Base-by-base conservation (phyloP, 2,329 filamentous ascomycete species). In the Eutypa lata region DNA sequence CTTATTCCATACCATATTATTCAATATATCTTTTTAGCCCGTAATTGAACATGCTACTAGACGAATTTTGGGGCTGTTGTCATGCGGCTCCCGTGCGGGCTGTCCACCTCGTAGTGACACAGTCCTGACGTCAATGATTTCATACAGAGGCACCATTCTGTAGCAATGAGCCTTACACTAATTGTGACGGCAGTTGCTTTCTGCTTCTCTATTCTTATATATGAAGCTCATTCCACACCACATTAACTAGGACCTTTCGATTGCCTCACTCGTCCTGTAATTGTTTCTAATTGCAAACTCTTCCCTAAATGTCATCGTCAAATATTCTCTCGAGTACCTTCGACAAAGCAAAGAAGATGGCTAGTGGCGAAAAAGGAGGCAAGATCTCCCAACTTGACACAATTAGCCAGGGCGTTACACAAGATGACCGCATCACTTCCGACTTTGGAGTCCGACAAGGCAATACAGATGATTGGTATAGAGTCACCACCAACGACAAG, bases 381-480 rank as follows among this genome's bases (percentile, higher is more conserved):
- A 91, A 91, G 76, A 64, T 81, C 24, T 75, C 77, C 16, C 84
- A 91, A 62, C 74, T 92, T 47, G 68, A 76, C 24, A 71, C 72
- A 40, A 74, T 85, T 56, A 87, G 74, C 3, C 79, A 83, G 51
- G 78, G 90, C 64, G 76, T 83, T 2, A 72, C 80, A 44, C 71
- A 79, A 48, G 77, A 82, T 37, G 75, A 79, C 31, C 77, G 81
- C 38, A 82, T 91, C 59, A 93, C 90, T 0, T 87, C 86, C 47
- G 90, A 96, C 64, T 90, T 80, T 71, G 91, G 91, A 21, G 83
- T 87, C 26, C 90, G 87, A 70, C 80, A 91, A 63, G 73, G 76
- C 42, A 87, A 87, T 62, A 86, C 87, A 1, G 91, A 96, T 64
- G 80, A 91, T 66, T 94, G 89, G 90, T 75, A 95, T 50, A 83